phyloP scores from a whole-genome alignment of 495 filamentous ascomycete species.

The Penicillium turbatum region DNA sequence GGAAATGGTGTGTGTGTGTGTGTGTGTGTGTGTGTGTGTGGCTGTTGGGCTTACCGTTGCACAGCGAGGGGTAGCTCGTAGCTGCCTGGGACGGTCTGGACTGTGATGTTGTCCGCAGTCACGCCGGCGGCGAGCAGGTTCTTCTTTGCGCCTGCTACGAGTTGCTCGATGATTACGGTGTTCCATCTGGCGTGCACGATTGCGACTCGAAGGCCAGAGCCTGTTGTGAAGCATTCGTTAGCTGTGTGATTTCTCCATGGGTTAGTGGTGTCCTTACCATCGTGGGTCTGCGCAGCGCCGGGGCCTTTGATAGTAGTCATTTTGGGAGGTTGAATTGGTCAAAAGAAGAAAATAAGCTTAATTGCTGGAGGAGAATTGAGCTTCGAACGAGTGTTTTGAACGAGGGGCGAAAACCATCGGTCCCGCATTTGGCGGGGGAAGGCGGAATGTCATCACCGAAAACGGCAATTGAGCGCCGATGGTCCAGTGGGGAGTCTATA shows the following conservation, averaged over 20 bases:
- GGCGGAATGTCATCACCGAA: constrained; percentile 23
- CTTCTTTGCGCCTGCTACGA: constrained; percentile 69
- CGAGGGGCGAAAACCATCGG: constrained; percentile 19
- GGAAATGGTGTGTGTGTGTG: neutral
- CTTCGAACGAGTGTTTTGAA: neutral
- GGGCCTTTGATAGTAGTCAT: constrained; percentile 56
- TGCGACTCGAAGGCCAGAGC: constrained; percentile 79
- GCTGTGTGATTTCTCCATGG: neutral
- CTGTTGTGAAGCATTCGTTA: constrained; percentile 33
- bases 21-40: too few species aligned
- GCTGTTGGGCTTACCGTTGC: constrained; percentile 56
- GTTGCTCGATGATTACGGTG: constrained; percentile 65
- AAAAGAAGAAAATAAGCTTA: neutral
- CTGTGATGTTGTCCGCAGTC: constrained; percentile 77
- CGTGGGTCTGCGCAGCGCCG: constrained; percentile 46
- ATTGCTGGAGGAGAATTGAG: neutral
- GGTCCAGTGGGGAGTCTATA: neutral
- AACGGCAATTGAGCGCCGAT: constrained; percentile 14
- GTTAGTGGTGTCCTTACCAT: constrained; percentile 38
- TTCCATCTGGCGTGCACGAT: constrained; percentile 98
- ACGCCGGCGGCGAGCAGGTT: constrained; percentile 68
- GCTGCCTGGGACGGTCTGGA: constrained; percentile 85
- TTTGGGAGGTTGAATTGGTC: neutral
- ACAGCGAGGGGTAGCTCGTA: constrained; percentile 91
- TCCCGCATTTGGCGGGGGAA: constrained; percentile 23